Evolutionary conservation across 2,329 filamentous ascomycete species (phyloP).

Genomic region (Pseudocercospora ulei): DNA sequence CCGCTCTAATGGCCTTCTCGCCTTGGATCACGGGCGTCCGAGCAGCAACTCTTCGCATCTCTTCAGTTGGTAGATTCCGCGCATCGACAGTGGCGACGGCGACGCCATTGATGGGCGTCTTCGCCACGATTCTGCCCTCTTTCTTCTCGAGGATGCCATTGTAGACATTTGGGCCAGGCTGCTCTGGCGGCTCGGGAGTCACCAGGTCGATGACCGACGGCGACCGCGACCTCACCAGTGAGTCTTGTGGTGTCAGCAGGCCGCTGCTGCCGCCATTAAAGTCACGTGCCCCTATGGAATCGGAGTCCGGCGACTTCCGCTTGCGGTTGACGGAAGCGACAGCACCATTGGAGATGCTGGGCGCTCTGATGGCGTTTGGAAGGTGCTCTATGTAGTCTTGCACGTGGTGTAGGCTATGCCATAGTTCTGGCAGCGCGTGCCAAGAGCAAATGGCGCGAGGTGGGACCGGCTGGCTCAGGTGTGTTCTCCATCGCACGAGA

Average conservation of each 20-base stretch:
- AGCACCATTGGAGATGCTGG: neutral
- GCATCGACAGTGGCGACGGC: slow-evolving; percentile 31
- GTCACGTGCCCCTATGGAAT: slow-evolving; percentile 18
- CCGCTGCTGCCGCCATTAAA: slow-evolving; percentile 8
- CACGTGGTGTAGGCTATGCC: slow-evolving; percentile 35
- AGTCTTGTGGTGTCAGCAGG: slow-evolving; percentile 20
- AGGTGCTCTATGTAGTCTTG: slow-evolving; percentile 38
- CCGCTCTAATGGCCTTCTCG: slow-evolving; percentile 33
- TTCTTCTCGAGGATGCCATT: slow-evolving; percentile 37
- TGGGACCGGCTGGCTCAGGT: slow-evolving; percentile 11
- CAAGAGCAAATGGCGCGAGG: slow-evolving; percentile 35
- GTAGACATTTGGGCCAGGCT: slow-evolving; percentile 30
- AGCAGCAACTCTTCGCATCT: slow-evolving; percentile 33
- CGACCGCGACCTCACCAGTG: slow-evolving; percentile 11
- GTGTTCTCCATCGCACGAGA: slow-evolving; percentile 37
- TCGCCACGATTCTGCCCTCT: slow-evolving; percentile 34
- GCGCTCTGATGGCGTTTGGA: neutral
- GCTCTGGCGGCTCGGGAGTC: neutral
- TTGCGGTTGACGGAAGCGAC: slow-evolving; percentile 20
- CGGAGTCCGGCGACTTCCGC: slow-evolving; percentile 25
- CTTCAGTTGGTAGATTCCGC: slow-evolving; percentile 31
- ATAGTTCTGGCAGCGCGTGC: slow-evolving; percentile 39
- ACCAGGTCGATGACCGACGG: slow-evolving; percentile 8
- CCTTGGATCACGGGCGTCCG: slow-evolving; percentile 30
- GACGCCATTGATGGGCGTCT: neutral